Conservation (phyloP, 148 eudicot species). For the Silene latifolia region DNA sequence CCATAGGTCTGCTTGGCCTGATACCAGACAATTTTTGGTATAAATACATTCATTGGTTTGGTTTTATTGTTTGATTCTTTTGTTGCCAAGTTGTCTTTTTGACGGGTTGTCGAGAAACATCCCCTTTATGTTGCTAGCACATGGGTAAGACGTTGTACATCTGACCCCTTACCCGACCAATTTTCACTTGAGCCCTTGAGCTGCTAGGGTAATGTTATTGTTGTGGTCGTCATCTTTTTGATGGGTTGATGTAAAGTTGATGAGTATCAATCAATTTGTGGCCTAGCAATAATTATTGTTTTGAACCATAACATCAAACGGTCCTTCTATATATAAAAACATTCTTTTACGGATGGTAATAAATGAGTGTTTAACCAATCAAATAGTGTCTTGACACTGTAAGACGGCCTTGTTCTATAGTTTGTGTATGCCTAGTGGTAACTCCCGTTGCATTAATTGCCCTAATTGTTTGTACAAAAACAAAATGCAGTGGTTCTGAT, state of each 20-base stretch:
- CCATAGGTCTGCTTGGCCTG: conserved; percentile 92
- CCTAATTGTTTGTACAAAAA: too few relatives aligned
- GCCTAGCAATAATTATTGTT: too few relatives aligned
- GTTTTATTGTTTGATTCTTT: neutral
- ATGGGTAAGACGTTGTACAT: too few relatives aligned
- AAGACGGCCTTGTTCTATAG: neutral
- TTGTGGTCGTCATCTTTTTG: neutral
- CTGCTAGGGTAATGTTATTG: neutral
- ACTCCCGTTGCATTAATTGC: conserved; percentile 4
- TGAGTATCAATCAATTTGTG: neutral
- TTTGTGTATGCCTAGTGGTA: neutral
- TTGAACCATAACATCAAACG: too few relatives aligned
- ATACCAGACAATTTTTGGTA: conserved; percentile 72
- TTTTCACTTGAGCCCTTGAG: too few relatives aligned
- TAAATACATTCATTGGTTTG: neutral
- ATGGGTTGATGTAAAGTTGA: neutral
- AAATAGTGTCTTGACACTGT: too few relatives aligned
- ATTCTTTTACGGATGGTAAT: too few relatives aligned
- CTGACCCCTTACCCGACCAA: too few relatives aligned
- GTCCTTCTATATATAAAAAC: too few relatives aligned
- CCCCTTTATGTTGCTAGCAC: too few relatives aligned
- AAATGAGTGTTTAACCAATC: too few relatives aligned
- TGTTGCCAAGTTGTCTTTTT: neutral
- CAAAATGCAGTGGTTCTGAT: neutral
- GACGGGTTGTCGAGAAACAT: neutral